Conservation (phyloP, 1,139 yeast species). For the Blastobotrys serpentis region DNA sequence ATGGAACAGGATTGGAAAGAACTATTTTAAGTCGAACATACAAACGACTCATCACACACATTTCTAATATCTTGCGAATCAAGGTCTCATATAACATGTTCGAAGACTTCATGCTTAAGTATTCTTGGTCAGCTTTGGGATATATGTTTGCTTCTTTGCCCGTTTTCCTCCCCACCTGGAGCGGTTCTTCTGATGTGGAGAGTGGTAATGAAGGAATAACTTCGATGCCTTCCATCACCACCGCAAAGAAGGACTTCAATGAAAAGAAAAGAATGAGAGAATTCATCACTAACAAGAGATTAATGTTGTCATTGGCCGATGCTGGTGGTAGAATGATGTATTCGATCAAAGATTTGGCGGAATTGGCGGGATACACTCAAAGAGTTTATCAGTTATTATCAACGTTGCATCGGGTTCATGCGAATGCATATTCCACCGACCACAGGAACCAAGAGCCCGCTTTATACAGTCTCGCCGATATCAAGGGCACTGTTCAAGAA, state of each 20-base stretch:
- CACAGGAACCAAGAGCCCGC: constrained; percentile 11
- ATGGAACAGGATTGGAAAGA: constrained; percentile 84
- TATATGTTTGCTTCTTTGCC: constrained; percentile 89
- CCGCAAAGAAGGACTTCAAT: constrained; percentile 29
- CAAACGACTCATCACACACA: constrained; percentile 53
- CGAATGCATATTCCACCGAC: constrained; percentile 39
- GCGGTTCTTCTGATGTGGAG: constrained; percentile 11
- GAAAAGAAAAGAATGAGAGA: constrained; percentile 63
- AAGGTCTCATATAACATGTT: constrained; percentile 64
- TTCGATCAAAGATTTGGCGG: constrained; percentile 89
- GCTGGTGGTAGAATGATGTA: constrained; percentile 97
- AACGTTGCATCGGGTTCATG: constrained; percentile 79
- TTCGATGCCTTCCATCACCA: constrained; percentile 22
- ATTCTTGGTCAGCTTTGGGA: constrained; percentile 94
- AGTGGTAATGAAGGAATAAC: constrained; percentile 26
- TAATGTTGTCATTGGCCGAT: constrained; percentile 88
- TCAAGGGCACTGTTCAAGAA: constrained; percentile 78
- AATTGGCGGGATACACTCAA: constrained; percentile 86
- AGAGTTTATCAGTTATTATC: constrained; percentile 74
- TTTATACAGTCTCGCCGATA: constrained; percentile 45
- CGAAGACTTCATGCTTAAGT: constrained; percentile 85
- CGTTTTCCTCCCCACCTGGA: constrained; percentile 52
- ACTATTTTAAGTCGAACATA: constrained; percentile 62
- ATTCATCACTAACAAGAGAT: constrained; percentile 84
- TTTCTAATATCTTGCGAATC: constrained; percentile 44